Base-by-base conservation (phyloP, 1,284 basidiomycete genomes). In the Ceratobasidium theobromae region DNA sequence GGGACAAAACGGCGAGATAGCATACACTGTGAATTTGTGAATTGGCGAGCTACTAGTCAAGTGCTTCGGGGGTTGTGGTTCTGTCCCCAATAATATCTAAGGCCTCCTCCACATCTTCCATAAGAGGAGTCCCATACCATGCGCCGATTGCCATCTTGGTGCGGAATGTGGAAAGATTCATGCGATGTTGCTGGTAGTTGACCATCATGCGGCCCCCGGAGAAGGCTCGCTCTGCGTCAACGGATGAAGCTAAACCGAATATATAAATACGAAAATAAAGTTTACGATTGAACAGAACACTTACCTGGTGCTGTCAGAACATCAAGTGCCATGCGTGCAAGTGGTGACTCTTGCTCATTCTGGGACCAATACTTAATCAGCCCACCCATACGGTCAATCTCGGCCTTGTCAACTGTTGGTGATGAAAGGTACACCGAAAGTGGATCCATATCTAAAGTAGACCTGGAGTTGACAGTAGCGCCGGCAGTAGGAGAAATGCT, bases 151-250 rank as follows among this genome's bases (percentile, higher is more conserved):
- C 48, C 58, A 64, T 52, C 58, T 64, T 51, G 2, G 58, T 48
- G 23, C 48, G 35, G 35, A 64, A 64, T 2, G 48, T 51, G 1
- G 46, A 40, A 9, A 52, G 9, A 16, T 33, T 30, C 48, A 35
- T 64, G 9, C 58, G 58, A 30, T 64, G 48, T n/a, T 60, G 55
- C 6, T 18, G 41, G 30, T 60, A 38, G 23, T 60, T 60, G 11
- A 60, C 43, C 12, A 35, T 35, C 58, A 64, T 51, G 9, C 58
- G 30, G 1, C 58, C 58, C 4, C 58, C 58, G 1, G 58, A 64
- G 35, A 64, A 64, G 12, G 58, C 58, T 1, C 48, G 58, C 32
- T 64, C 48, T 2, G 38, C 58, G 16, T 64, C 48, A 14, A 64
- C 58, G 4, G 58, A 64, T 2, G 58, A 40, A 8, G 46, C 58